A percentile compares a stretch with the other conserved stretches of the same genome.
Conservation (phyloP, 257 asterid species). For the Perilla frutescens region DNA sequence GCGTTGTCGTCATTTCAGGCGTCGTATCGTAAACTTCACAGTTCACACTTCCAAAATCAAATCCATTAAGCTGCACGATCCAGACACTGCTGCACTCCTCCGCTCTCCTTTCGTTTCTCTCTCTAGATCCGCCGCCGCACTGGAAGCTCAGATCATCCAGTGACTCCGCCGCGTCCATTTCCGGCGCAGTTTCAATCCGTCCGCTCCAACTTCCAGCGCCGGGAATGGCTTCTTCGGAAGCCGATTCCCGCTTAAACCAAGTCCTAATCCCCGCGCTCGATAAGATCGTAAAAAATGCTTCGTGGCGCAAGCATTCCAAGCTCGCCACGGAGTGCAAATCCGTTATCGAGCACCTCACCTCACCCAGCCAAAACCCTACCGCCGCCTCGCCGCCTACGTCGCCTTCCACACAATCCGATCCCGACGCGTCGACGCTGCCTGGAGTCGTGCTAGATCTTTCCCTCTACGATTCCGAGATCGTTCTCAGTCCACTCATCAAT, state of each 20-base stretch:
- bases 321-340: slow-evolving; percentile 91
- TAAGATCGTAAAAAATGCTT: slow-evolving; percentile 81
- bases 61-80: slow-evolving; percentile 37
- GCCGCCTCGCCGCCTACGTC: slow-evolving; percentile 61
- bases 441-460: slow-evolving; percentile 86
- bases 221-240: slow-evolving; percentile 98
- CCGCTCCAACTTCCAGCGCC: slow-evolving; percentile 32
- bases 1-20: slow-evolving; percentile 33
- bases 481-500: slow-evolving; percentile 76
- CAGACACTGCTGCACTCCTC: slow-evolving; percentile 31
- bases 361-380: slow-evolving; percentile 57
- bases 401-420: slow-evolving; percentile 56
- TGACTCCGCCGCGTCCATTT: slow-evolving; percentile 17
- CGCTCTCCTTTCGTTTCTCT: slow-evolving; percentile 29
- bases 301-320: slow-evolving; percentile 96
- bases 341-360: slow-evolving; percentile 68
- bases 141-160: neutral
- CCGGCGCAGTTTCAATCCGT: slow-evolving; percentile 30
- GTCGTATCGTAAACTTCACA: slow-evolving; percentile 24
- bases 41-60: slow-evolving; percentile 4
- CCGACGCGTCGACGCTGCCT: slow-evolving; percentile 54
- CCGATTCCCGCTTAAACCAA: slow-evolving; percentile 88
- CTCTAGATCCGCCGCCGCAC: slow-evolving; percentile 40
- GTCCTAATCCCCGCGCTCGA: slow-evolving; percentile 83
- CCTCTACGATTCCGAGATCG: slow-evolving; percentile 69